Evolutionary conservation across 2,329 filamentous ascomycete genomes (phyloP), one percentile per base, ranked within the genome.

Genomic region (Ophiostoma fasciatum): DNA sequence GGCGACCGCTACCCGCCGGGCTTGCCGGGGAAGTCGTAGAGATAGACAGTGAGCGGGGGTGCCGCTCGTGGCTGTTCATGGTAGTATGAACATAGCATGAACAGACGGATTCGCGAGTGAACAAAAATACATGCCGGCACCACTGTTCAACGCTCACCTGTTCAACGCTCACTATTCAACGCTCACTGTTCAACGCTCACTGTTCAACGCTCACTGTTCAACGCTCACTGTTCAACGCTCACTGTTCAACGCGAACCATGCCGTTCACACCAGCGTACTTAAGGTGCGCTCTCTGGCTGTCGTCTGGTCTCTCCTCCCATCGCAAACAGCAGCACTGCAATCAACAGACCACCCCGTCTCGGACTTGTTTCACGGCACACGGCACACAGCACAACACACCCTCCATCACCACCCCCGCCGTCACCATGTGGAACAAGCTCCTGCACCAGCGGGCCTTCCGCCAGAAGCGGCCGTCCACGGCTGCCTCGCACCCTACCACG

Each of bases 1-100:
- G 46, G 46, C 6, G 31, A 13, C 7, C 41, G 45, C n/a, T 45
- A 44, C 33, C 38, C 41, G 4, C 12, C 28, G 3, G 28, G 28
- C 3, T 4, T 27, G 5, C 33, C 33, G 2, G 23, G 23, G 2
- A 33, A 43, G 33, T 36, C 37, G 18, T 40, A 32, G n/a, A n/a
- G n/a, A n/a, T 23, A 23, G 6, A 22, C 21, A 10, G 21, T 22
- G 21, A 6, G 21, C 21, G 10, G 10, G 21, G 10, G 10, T 22
- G 10, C 21, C 10, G 21, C 10, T 22, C 6, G 6, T 22, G 21
- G 21, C 6, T 6, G 21, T 22, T 6, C 10, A 22, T 10, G 21
- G 6, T 22, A 10, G 20, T 22, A 5, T 22, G 20, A 22, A 22
- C 20, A 22, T 5, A 22, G 6, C 9, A 23, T n/a, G n/a, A n/a